Evolutionary conservation across 441 rosid species (phyloP).

Genomic region (Gossypium laxum): DNA sequence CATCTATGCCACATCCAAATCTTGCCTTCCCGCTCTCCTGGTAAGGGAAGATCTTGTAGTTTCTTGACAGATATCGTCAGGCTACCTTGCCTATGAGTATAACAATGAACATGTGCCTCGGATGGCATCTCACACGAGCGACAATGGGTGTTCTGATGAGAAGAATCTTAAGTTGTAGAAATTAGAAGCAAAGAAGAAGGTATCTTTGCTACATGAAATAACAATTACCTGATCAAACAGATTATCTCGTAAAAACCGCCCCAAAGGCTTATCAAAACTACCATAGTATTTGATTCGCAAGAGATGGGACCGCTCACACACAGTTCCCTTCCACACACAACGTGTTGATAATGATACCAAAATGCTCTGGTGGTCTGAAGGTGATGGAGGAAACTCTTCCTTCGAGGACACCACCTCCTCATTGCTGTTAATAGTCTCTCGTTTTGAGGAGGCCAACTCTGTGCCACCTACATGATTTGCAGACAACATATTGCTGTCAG

Average conservation of each 20-base stretch:
- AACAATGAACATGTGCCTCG: slow-evolving; percentile 73
- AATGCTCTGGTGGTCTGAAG: slow-evolving; percentile 75
- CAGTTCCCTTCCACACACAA: slow-evolving; percentile 68
- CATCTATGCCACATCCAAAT: slow-evolving; percentile 91
- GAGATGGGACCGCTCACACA: slow-evolving; percentile 63
- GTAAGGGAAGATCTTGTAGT: slow-evolving; percentile 35
- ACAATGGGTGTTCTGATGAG: slow-evolving; percentile 41
- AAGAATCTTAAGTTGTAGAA: slow-evolving; percentile 11
- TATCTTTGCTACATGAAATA: background rate
- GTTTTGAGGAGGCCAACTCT: slow-evolving; percentile 21
- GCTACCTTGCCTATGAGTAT: slow-evolving; percentile 72
- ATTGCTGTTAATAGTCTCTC: slow-evolving; percentile 27
- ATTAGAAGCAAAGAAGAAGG: slow-evolving; percentile 4
- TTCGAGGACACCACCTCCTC: slow-evolving; percentile 44
- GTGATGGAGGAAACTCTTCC: slow-evolving; percentile 59
- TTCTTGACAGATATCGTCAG: slow-evolving; percentile 73
- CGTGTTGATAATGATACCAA: slow-evolving; percentile 66
- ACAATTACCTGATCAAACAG: slow-evolving; percentile 57
- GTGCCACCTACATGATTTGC: slow-evolving; percentile 8
- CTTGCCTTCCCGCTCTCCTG: slow-evolving; percentile 69
- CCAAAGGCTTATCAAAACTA: slow-evolving; percentile 65
- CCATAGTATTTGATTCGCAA: slow-evolving; percentile 69
- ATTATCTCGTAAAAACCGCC: slow-evolving; percentile 59
- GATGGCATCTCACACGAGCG: slow-evolving; percentile 57
- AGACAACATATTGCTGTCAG: slow-evolving; percentile 21